These are phyloP conservation scores for Heimioporus punctisporus DNA, from an alignment of 1,284 basidiomycete genomes.

Conservation along the genomic window DNA sequence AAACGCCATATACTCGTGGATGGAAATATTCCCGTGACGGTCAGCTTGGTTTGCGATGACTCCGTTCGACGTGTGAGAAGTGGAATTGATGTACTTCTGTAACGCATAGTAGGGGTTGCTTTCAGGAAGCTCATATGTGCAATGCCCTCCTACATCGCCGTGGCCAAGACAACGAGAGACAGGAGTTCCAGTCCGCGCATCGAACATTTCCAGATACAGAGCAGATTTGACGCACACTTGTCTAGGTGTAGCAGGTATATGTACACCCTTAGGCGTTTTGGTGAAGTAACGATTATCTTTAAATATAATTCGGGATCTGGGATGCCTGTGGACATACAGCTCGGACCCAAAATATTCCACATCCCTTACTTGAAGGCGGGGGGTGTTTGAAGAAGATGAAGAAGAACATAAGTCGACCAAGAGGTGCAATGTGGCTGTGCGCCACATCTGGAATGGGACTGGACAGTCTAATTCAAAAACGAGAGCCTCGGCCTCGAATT, in stretches of 20 bases:
- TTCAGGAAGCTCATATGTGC: not conserved
- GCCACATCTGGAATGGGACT: not conserved
- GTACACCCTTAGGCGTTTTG: too few relatives aligned
- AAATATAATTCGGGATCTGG: constrained; percentile 21
- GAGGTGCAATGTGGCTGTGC: not conserved
- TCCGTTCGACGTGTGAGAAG: not conserved
- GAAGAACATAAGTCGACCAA: not conserved
- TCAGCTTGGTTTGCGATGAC: not conserved
- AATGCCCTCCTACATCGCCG: not conserved
- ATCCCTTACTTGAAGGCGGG: too few relatives aligned
- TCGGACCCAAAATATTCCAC: too few relatives aligned
- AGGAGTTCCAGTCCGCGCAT: not conserved
- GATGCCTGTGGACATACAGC: not conserved
- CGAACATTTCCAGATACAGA: too few relatives aligned
- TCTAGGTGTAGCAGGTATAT: too few relatives aligned
- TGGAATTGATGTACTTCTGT: not conserved
- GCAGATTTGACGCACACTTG: too few relatives aligned
- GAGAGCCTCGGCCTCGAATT: not conserved
- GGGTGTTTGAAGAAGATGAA: not conserved
- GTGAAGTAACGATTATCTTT: too few relatives aligned
- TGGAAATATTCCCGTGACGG: not conserved
- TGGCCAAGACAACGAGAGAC: too few relatives aligned
- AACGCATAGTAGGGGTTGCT: not conserved
- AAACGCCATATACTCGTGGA: not conserved
- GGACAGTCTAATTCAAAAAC: not conserved